These are phyloP conservation scores for Corymbia citriodora DNA, from an alignment of 441 rosid species.

Conservation along the genomic window DNA sequence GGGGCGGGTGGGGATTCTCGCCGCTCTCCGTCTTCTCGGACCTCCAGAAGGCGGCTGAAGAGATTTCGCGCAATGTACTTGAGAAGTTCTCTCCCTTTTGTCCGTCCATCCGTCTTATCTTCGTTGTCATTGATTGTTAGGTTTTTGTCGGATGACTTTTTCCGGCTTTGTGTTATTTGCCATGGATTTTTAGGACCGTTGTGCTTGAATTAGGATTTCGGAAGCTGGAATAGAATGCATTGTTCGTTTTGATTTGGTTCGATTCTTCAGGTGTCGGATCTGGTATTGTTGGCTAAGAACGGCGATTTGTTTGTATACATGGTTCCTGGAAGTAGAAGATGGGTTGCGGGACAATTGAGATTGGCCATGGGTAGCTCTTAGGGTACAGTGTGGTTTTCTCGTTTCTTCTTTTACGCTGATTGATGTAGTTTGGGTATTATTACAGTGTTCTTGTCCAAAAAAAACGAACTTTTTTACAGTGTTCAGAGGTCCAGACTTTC, in stretches of 20 bases:
- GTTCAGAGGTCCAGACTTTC: not conserved
- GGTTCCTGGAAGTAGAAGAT: not conserved
- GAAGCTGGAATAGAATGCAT: not conserved
- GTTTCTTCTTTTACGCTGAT: not conserved
- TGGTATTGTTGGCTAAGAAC: not conserved
- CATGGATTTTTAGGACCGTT: too few species aligned
- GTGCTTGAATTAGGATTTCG: not conserved
- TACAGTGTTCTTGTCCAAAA: not conserved
- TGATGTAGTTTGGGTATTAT: not conserved
- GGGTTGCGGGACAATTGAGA: not conserved
- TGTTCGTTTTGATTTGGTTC: not conserved
- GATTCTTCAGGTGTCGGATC: not conserved
- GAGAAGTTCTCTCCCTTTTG: not conserved
- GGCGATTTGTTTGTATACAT: not conserved
- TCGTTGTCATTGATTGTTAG: not conserved
- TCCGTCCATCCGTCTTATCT: not conserved
- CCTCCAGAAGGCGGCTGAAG: slow-evolving; percentile 94
- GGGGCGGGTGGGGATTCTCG: slow-evolving; percentile 96
- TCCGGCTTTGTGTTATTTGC: not conserved
- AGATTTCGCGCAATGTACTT: slow-evolving; percentile 85
- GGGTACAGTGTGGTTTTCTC: not conserved
- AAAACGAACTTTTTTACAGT: not conserved
- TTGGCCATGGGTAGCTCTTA: not conserved
- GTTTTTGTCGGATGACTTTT: not conserved
- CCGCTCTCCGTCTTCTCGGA: slow-evolving; percentile 70